Evolutionary conservation across 306 rosid genomes (phyloP).

Genomic region (Cicer chorassanicum): DNA sequence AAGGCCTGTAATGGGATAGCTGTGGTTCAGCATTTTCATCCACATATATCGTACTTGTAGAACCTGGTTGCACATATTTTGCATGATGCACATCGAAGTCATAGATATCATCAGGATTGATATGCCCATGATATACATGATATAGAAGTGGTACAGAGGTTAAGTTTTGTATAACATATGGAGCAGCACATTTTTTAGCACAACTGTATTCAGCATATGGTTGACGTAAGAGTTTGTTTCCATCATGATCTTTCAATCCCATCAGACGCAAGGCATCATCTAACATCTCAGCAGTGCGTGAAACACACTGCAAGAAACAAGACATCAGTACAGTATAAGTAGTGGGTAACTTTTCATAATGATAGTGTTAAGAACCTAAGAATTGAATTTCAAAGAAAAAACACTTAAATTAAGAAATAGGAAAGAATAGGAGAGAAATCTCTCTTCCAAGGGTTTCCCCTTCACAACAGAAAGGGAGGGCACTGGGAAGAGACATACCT

Average conservation of each 20-base stretch:
- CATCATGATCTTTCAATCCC: constrained; percentile 56
- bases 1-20: constrained; percentile 64
- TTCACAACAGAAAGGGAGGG: no score
- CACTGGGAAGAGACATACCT: no score
- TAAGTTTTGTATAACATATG: constrained; percentile 86
- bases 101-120: constrained; percentile 52
- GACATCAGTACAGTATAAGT: constrained; percentile 19
- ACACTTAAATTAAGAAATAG: no score
- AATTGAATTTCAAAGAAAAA: no score
- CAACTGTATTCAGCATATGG: constrained; percentile 55
- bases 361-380: no score
- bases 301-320: constrained; percentile 67
- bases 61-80: constrained; percentile 75
- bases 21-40: constrained; percentile 69
- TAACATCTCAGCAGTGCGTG: constrained; percentile 74
- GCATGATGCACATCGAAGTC: constrained; percentile 50
- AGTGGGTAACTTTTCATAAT: background rate
- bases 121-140: constrained; percentile 62
- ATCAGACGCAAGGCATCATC: constrained; percentile 60
- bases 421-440: no score
- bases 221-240: constrained; percentile 51
- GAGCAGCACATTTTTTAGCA: constrained; percentile 78
- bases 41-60: constrained; percentile 72
- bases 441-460: no score
- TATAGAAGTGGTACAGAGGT: constrained; percentile 77